Evolutionary conservation across 371 early-diverging fungal genomes (phyloP).

Genomic region (Lichtheimia hyalospora): DNA sequence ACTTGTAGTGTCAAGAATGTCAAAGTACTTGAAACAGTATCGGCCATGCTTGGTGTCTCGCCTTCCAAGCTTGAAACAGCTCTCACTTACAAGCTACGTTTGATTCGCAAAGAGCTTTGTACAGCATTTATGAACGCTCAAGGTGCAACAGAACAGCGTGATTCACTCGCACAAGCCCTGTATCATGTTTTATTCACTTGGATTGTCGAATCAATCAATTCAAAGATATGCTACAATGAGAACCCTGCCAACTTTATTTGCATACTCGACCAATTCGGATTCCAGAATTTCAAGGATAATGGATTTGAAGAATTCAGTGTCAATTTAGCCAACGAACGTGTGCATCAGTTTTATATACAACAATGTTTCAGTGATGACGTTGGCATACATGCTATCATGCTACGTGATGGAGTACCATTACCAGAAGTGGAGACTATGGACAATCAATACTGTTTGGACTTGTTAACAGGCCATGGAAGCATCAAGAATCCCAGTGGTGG

Average conservation of each 20-base stretch:
- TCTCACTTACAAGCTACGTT: conserved; percentile 42
- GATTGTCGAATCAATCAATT: conserved; percentile 48
- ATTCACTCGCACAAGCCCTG: conserved; percentile 35
- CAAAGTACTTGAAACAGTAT: conserved; percentile 70
- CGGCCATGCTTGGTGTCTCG: conserved; percentile 81
- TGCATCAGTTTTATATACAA: conserved; percentile 69
- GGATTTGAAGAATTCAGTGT: conserved; percentile 76
- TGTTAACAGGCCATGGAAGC: conserved; percentile 43
- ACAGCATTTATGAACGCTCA: conserved; percentile 62
- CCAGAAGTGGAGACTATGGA: conserved; percentile 51
- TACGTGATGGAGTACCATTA: conserved; percentile 42
- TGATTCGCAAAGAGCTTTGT: conserved; percentile 59
- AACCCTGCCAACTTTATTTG: conserved; percentile 75
- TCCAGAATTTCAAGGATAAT: conserved; percentile 42
- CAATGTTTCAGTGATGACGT: conserved; percentile 55
- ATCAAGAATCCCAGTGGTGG: conserved; percentile 45
- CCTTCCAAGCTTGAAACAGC: conserved; percentile 66
- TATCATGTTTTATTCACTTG: conserved; percentile 44
- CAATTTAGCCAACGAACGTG: conserved; percentile 87
- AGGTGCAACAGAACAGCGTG: conserved; percentile 50
- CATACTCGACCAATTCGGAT: conserved; percentile 75
- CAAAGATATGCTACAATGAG: conserved; percentile 37
- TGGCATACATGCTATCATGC: conserved; percentile 53
- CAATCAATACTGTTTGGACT: conserved; percentile 51
- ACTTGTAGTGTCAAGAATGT: conserved; percentile 62